Conservation (phyloP, 352 stramenopile genomes). For the Pythium myriotylum region DNA sequence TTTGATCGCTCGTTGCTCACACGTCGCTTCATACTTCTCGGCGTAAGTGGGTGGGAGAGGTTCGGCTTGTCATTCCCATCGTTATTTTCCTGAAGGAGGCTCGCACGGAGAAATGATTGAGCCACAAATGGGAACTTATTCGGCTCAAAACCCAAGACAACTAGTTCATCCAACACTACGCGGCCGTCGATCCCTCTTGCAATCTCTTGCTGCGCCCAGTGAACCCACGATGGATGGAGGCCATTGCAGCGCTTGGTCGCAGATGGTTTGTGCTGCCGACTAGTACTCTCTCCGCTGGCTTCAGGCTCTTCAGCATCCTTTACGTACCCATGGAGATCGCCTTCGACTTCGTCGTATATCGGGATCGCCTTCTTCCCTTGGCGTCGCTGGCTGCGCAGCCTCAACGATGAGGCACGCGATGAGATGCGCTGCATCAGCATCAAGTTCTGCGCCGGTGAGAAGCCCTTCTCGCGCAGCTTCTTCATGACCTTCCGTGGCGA, state of each 20-base stretch:
- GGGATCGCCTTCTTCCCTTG: background rate
- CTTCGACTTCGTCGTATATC: slow-evolving; percentile 42
- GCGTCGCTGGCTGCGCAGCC: slow-evolving; percentile 46
- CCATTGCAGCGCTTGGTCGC: slow-evolving; percentile 20
- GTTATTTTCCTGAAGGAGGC: slow-evolving; percentile 18
- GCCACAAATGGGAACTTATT: slow-evolving; percentile 58
- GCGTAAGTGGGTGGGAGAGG: slow-evolving; percentile 7
- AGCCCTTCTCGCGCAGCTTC: slow-evolving; percentile 61
- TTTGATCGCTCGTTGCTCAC: slow-evolving; percentile 8
- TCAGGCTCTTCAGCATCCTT: background rate
- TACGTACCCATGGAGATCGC: slow-evolving; percentile 6
- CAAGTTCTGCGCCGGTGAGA: slow-evolving; percentile 52
- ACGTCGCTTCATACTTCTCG: slow-evolving; percentile 8
- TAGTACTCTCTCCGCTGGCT: background rate
- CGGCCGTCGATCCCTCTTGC: slow-evolving; percentile 57
- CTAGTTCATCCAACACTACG: slow-evolving; percentile 58
- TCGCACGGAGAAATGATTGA: slow-evolving; percentile 41
- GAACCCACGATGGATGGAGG: slow-evolving; percentile 62
- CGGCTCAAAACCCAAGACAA: slow-evolving; percentile 49
- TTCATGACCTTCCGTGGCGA: slow-evolving; percentile 54
- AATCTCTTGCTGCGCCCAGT: slow-evolving; percentile 69
- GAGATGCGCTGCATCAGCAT: slow-evolving; percentile 71
- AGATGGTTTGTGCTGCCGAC: background rate
- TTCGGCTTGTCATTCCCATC: background rate
- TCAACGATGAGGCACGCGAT: slow-evolving; percentile 46